phyloP scores from a whole-genome alignment of 106 monocot species.

The Acorus calamus region DNA sequence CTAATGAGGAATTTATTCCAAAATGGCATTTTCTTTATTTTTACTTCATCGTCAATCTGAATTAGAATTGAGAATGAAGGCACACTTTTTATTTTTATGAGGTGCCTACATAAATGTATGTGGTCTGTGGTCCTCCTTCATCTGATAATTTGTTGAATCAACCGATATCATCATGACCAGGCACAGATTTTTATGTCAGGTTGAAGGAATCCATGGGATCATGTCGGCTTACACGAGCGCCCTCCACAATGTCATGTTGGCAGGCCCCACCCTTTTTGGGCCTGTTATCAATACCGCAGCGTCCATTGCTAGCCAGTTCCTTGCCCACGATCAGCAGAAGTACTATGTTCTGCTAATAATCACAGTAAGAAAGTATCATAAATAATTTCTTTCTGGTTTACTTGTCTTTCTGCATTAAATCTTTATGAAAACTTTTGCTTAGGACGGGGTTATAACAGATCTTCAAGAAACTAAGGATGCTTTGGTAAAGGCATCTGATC shows the following conservation, averaged over 20 bases:
- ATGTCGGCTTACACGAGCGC: conserved; percentile 91
- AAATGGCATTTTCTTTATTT: too few species aligned
- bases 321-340: conserved; percentile 31
- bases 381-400: neutral
- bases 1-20: too few species aligned
- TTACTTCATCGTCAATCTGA: too few species aligned
- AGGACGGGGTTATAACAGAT: conserved; percentile 97
- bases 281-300: conserved; percentile 70
- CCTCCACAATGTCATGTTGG: conserved; percentile 78
- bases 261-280: conserved; percentile 90
- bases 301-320: conserved; percentile 50
- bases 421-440: conserved; percentile 3
- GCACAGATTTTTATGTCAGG: conserved; percentile 24
- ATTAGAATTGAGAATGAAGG: too few species aligned
- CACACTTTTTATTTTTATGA: too few species aligned
- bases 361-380: conserved; percentile 39
- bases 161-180: too few species aligned
- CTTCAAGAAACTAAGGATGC: conserved; percentile 89
- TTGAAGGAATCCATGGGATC: conserved; percentile 83
- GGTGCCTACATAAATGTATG: too few species aligned
- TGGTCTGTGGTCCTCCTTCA: too few species aligned
- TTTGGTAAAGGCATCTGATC: conserved; percentile 75
- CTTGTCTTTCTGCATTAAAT: neutral
- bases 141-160: too few species aligned
- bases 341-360: conserved; percentile 80